Base-by-base conservation (phyloP, 768 basidiomycete species). In the Thelephora ganbajun region DNA sequence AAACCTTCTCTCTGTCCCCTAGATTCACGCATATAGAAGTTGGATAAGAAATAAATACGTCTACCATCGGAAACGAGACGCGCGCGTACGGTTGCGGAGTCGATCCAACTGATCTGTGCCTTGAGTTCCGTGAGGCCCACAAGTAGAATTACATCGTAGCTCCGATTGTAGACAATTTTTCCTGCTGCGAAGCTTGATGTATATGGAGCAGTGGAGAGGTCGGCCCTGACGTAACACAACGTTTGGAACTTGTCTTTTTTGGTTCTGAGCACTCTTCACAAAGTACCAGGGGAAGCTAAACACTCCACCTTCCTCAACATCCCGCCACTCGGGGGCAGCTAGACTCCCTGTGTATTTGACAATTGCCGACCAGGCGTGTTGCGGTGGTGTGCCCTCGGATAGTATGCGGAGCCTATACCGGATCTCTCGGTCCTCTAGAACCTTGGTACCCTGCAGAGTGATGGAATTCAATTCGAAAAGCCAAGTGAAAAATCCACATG, bases 101-200 rank as follows among this genome's bases (percentile, higher is more conserved):
- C 70, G 41, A 51, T 58, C 72, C 73, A 74, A 7, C 61, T 56
- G 14, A 72, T 62, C 35, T 70, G 68, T 0, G 70, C 70, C 46
- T 70, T 65, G 13, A 73, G 43, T 43, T 74, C 72, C 0, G 72
- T 70, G 33, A 65, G 43, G 0, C 73, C 73, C 35, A 71, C 68
- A 44, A 60, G 61, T 45, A 74, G 51, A 33, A 71, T 60, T 19
- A 74, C 57, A 12, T 67, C 63, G 46, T 64, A 73, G 11, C 58
- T 50, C 33, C 59, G 60, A 35, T 52, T 53, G 44, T 59, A 63
- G 16, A 61, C 65, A 54, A 3, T 20, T 18, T 5, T 39, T 4
- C 2, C 50, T 54, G 1, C 6, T 12, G n/a, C n/a, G n/a, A n/a
- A 19, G 14, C 36, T 13, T n/a, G n/a, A 7, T 2, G 13, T 19